phyloP scores from a whole-genome alignment of 768 basidiomycete species.

The Mrakia frigida region DNA sequence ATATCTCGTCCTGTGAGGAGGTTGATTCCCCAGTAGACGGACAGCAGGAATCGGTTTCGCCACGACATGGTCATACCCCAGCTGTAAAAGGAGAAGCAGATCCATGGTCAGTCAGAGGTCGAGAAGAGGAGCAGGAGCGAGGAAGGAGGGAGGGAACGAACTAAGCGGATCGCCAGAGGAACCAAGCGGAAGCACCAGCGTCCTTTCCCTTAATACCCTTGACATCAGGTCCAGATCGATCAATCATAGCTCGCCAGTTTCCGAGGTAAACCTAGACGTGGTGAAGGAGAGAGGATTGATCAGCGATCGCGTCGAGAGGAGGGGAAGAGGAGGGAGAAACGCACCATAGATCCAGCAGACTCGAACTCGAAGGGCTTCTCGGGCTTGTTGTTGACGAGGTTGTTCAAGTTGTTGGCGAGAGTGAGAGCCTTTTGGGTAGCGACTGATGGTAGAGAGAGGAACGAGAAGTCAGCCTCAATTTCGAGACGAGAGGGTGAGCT shows the following conservation, averaged over 20 bases:
- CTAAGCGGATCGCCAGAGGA: constrained; percentile 34
- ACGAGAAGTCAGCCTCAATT: constrained; percentile 23
- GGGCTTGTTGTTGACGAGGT: constrained; percentile 51
- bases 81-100: neutral
- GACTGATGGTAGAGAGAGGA: constrained; percentile 45
- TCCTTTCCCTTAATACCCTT: constrained; percentile 30
- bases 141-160: neutral
- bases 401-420: constrained; percentile 62
- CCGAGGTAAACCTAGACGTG: constrained; percentile 39
- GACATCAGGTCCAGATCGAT: constrained; percentile 24
- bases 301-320: too few relatives aligned
- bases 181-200: constrained; percentile 26
- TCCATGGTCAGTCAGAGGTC: neutral
- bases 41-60: constrained; percentile 30
- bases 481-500: neutral
- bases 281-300: too few relatives aligned
- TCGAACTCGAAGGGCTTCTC: constrained; percentile 56
- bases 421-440: constrained; percentile 72
- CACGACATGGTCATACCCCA: constrained; percentile 32
- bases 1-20: constrained; percentile 33
- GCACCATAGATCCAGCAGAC: constrained; percentile 62
- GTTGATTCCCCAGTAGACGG: constrained; percentile 33
- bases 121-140: neutral
- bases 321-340: too few relatives aligned
- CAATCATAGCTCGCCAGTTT: constrained; percentile 28